These are phyloP conservation scores for Pleurotus giganteus DNA, from an alignment of 768 basidiomycete genomes.

Conservation along the genomic window DNA sequence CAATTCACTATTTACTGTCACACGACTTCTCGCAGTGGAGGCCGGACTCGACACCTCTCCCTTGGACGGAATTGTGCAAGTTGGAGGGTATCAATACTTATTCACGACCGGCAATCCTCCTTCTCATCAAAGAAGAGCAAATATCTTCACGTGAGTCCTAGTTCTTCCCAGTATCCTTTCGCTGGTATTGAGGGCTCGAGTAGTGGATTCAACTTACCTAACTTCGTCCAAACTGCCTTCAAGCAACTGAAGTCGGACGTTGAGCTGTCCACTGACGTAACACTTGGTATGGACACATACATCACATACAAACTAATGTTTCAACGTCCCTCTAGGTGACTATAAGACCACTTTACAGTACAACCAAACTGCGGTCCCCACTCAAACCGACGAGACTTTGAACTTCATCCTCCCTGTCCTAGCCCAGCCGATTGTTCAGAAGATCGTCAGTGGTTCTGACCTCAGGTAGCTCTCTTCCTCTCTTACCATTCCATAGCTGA, in stretches of 20 bases:
- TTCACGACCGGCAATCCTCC: conserved; percentile 32
- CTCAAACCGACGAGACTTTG: conserved; percentile 58
- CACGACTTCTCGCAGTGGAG: conserved; percentile 61
- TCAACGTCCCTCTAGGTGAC: conserved; percentile 41
- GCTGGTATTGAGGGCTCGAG: background rate
- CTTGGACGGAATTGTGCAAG: conserved; percentile 60
- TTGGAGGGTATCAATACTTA: conserved; percentile 68
- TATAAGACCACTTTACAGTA: conserved; percentile 65
- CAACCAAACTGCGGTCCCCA: conserved; percentile 53
- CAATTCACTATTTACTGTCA: conserved; percentile 65
- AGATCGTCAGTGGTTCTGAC: conserved; percentile 56
- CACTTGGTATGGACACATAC: conserved; percentile 45
- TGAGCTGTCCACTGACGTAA: conserved; percentile 48
- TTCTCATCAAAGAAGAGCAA: conserved; percentile 33
- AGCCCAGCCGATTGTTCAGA: conserved; percentile 74
- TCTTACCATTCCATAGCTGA: background rate
- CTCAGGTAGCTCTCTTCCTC: conserved; percentile 40
- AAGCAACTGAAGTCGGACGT: conserved; percentile 63
- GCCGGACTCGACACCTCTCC: conserved; percentile 60
- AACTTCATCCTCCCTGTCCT: conserved; percentile 66
- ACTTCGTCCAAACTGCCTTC: conserved; percentile 66
- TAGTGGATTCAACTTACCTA: conserved; percentile 62
- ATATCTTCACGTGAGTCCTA: conserved; percentile 50
- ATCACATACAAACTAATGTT: background rate
- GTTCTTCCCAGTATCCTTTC: background rate